Evolutionary conservation across 441 rosid genomes (phyloP).

Genomic region (Hura crepitans): DNA sequence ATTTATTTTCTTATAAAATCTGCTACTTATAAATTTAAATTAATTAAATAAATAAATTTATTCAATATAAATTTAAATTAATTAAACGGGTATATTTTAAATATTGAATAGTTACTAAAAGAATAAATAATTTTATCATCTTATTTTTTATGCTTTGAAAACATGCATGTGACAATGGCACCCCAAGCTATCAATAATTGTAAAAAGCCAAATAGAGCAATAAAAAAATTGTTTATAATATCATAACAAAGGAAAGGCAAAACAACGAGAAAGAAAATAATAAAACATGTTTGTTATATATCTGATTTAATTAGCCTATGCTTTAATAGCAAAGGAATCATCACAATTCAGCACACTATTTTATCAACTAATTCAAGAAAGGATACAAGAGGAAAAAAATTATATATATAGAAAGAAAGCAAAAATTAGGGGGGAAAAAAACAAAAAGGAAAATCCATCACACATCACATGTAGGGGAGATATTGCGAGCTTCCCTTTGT

Average conservation of each 20-base stretch:
- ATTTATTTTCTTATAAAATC: no score
- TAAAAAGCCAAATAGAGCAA: neutral
- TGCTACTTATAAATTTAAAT: no score
- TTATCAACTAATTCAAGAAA: conserved; percentile 32
- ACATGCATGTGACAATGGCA: conserved; percentile 32
- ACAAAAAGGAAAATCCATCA: conserved; percentile 38
- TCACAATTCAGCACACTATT: conserved; percentile 48
- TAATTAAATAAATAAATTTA: no score
- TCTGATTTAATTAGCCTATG: conserved; percentile 35
- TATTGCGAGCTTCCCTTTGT: conserved; percentile 35
- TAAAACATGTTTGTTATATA: conserved; percentile 9
- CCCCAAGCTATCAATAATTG: conserved; percentile 6
- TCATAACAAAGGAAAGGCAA: neutral
- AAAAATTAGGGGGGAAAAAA: neutral
- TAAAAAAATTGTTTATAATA: conserved; percentile 17
- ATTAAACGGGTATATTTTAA: no score
- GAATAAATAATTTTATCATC: no score
- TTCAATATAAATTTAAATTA: no score
- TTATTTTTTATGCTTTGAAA: conserved; percentile 17
- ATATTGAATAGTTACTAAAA: no score
- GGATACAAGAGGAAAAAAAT: neutral
- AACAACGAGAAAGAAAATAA: neutral
- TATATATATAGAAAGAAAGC: neutral
- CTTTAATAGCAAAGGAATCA: conserved; percentile 48
- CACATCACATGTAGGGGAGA: conserved; percentile 44